Evolutionary conservation across 2,329 filamentous ascomycete species (phyloP), one percentile per base, ranked within the genome.

Genomic region (Lasiodiplodia sp.): DNA sequence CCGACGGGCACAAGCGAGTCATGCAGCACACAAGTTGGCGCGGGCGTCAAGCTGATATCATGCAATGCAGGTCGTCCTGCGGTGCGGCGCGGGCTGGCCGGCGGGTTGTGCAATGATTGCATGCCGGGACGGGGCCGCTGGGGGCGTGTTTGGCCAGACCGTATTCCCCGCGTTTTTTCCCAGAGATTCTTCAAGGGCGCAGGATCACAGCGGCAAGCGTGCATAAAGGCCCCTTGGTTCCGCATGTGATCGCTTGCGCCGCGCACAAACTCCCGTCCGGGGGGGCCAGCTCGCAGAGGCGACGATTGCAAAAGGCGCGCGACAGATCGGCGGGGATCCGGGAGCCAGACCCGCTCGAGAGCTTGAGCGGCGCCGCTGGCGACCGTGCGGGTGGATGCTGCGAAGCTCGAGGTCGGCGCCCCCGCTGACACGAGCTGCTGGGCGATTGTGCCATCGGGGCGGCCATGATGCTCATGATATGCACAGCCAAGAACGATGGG

Each of bases 11-110:
- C 23, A 55, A 21, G 63, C 63, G 63, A 66, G 63, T 66, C 63
- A 66, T 66, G 63, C 52, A 44, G 21, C 47, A 18, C 38, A 25
- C 38, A 10, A 34, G 58, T 38, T 47, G 37, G 28, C 44, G 44
- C 21, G 53, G 64, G 38, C 53, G 64, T 67, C 53, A 67, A 58
- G 65, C 44, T 67, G 65, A 67, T 67, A 67, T 67, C 65, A 67
- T 51, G 55, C 51, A 67, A 44, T 49, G 49, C 62, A 65, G 47
- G 47, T 52, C 31, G 62, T 65, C 47, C 58, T 25, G 58, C 58
- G 47, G 37, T 51, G 49, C 37, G 28, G 56, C 56, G n/a, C 38
- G 44, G 55, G 55, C 55, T 62, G 56, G 40, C 8, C 60, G 44
- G 60, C 49, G 60, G 28, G 47, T 64, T 64, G 47, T 64, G 60